These are phyloP conservation scores for Cyamopsis tetragonoloba DNA, from an alignment of 306 rosid species.

Conservation along the genomic window DNA sequence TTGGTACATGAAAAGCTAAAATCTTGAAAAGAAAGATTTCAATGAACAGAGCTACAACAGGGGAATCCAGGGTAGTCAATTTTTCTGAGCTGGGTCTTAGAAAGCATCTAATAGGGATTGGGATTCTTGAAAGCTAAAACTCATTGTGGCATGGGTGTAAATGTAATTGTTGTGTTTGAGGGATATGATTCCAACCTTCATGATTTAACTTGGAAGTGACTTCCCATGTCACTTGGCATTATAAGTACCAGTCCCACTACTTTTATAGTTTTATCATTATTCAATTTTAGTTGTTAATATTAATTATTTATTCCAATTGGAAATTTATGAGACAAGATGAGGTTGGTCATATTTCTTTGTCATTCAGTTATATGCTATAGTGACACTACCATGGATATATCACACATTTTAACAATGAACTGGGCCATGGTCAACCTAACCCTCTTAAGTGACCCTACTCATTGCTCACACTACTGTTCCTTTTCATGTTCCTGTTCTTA, in stretches of 20 bases:
- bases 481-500: neutral
- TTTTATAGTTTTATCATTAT: too few relatives aligned
- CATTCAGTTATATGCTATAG: constrained; percentile 42
- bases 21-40: neutral
- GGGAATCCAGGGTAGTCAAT: constrained; percentile 5
- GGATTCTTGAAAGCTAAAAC: neutral
- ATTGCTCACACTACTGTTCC: constrained; percentile 2
- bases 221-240: constrained; percentile 28
- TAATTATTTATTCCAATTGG: constrained; percentile 30
- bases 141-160: neutral
- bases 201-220: constrained; percentile 42
- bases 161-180: constrained; percentile 15
- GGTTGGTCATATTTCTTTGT: constrained; percentile 55
- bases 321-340: constrained; percentile 32
- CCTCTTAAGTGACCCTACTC: constrained; percentile 29
- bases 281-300: too few relatives aligned
- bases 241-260: constrained; percentile 41
- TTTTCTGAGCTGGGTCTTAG: neutral
- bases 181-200: constrained; percentile 44
- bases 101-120: neutral
- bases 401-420: constrained; percentile 22
- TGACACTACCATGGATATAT: constrained; percentile 25
- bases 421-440: constrained; percentile 34
- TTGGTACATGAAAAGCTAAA: constrained; percentile 19
- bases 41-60: constrained; percentile 9